phyloP scores from a whole-genome alignment of 495 filamentous ascomycete species.

The Penicillium dipodomyicola region DNA sequence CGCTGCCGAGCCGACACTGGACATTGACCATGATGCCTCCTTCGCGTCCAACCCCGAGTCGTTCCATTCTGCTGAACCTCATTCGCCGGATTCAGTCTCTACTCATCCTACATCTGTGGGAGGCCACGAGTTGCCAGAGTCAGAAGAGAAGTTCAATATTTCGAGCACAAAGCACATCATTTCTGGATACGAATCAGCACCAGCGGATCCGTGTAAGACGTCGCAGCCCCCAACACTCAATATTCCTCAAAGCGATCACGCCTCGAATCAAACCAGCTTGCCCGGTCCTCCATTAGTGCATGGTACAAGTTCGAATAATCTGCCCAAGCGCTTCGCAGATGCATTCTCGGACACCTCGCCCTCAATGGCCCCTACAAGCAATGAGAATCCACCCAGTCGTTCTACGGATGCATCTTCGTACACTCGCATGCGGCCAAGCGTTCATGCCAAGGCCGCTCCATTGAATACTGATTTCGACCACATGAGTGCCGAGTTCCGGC shows the following conservation, averaged over 20 bases:
- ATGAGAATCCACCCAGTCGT: constrained; percentile 2
- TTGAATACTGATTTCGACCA: constrained; percentile 46
- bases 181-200: background rate
- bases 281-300: background rate
- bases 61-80: constrained; percentile 55
- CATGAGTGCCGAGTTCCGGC: constrained; percentile 50
- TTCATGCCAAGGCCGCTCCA: constrained; percentile 9
- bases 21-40: constrained; percentile 32
- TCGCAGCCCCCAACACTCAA: background rate
- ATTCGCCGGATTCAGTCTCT: constrained; percentile 22
- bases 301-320: background rate
- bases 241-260: background rate
- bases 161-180: background rate
- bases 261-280: background rate
- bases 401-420: constrained; percentile 8
- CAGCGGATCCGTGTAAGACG: background rate
- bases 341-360: background rate
- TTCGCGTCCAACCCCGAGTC: constrained; percentile 59
- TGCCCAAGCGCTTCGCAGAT: background rate
- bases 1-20: constrained; percentile 20
- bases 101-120: constrained; percentile 31
- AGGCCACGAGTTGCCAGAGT: constrained; percentile 23
- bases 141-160: constrained; percentile 2
- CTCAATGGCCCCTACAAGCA: background rate
- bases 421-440: background rate